phyloP scores from a whole-genome alignment of 768 basidiomycete species.

The Melanogaster broomeanus region DNA sequence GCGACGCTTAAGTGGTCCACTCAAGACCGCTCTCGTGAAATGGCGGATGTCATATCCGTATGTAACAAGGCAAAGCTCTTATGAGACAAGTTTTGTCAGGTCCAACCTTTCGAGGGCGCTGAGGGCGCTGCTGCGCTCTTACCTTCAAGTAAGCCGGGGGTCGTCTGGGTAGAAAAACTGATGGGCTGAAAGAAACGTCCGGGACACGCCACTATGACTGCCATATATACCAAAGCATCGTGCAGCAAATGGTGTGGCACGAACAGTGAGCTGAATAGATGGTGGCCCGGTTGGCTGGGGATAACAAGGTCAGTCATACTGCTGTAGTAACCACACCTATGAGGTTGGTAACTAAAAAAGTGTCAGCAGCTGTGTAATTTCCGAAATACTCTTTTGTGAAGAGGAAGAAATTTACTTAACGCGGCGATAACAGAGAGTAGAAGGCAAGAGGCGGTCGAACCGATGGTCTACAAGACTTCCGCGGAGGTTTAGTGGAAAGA shows the following conservation, averaged over 20 bases:
- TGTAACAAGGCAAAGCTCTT: conserved; percentile 8
- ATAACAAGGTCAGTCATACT: background rate
- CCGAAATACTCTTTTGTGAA: background rate
- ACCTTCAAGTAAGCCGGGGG: conserved; percentile 37
- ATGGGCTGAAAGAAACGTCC: background rate
- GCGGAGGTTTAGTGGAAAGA: background rate
- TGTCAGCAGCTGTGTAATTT: too few species aligned
- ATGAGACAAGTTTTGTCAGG: conserved; percentile 35
- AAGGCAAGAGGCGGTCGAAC: too few species aligned
- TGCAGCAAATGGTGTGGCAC: conserved; percentile 60
- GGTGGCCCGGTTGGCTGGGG: conserved; percentile 51
- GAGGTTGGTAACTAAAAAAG: background rate
- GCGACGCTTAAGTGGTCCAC: conserved; percentile 62
- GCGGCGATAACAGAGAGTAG: background rate
- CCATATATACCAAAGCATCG: conserved; percentile 54
- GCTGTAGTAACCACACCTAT: background rate
- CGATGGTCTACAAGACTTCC: too few species aligned
- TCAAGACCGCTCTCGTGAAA: conserved; percentile 57
- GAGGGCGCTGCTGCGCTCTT: conserved; percentile 55
- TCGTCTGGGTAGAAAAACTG: background rate
- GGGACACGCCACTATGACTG: conserved; percentile 52
- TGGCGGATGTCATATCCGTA: conserved; percentile 45
- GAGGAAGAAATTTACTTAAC: background rate
- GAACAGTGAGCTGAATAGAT: conserved; percentile 48
- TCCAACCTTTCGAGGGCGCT: conserved; percentile 62